Evolutionary conservation across 2,329 filamentous ascomycete genomes (phyloP).

Genomic region (Fusarium praegraminearum): DNA sequence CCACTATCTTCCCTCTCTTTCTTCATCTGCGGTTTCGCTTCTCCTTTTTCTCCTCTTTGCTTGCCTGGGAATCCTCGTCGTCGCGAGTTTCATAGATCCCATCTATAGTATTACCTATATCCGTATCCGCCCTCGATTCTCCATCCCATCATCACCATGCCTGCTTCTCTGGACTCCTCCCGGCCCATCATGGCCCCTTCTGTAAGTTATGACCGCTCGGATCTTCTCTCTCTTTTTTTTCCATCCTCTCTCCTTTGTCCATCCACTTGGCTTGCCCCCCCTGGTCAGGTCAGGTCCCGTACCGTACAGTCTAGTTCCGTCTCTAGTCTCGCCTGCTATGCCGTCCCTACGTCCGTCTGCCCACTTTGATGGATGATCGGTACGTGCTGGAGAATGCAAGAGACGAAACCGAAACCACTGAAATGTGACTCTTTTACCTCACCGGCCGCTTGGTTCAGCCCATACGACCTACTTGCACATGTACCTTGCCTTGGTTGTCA

Average conservation of each 20-base stretch:
- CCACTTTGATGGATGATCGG: conserved; percentile 28
- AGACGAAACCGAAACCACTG: conserved; percentile 15
- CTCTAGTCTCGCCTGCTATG: conserved; percentile 23
- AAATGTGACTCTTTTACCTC: conserved; percentile 34
- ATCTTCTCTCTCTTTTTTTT: conserved; percentile 21
- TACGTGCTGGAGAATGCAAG: conserved; percentile 18
- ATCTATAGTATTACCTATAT: conserved; percentile 8
- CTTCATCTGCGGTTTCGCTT: conserved; percentile 6
- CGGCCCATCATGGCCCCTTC: conserved; percentile 73
- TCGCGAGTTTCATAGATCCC: conserved; percentile 27
- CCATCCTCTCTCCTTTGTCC: conserved; percentile 11
- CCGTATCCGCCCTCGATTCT: conserved; percentile 8
- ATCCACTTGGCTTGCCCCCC: conserved; percentile 12
- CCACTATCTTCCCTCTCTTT: conserved; percentile 11
- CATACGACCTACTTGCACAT: conserved; percentile 5
- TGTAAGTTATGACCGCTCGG: conserved; percentile 59
- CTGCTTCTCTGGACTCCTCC: conserved; percentile 69
- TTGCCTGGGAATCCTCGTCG: conserved; percentile 15
- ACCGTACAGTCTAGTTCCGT: conserved; percentile 26
- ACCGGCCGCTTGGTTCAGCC: conserved; percentile 36
- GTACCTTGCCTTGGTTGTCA: conserved; percentile 17
- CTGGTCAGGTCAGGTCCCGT: conserved; percentile 20
- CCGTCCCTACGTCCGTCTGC: conserved; percentile 29
- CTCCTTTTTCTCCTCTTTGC: conserved; percentile 14
- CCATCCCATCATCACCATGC: conserved; percentile 58